Evolutionary conservation across 1,284 basidiomycete genomes (phyloP).

Genomic region (Wallemia ichthyophaga): DNA sequence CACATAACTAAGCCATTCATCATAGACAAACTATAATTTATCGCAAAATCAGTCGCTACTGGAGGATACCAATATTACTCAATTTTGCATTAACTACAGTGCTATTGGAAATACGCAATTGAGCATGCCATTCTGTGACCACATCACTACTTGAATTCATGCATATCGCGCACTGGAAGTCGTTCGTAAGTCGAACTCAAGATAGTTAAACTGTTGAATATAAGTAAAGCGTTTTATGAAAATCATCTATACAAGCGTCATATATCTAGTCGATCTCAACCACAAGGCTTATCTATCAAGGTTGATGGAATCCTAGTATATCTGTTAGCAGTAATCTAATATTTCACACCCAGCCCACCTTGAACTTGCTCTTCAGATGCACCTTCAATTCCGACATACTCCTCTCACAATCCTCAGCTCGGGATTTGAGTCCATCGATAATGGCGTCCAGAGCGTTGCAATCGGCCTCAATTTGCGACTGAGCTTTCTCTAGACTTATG

Average conservation of each 20-base stretch:
- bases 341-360: not conserved
- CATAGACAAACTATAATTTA: too few relatives aligned
- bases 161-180: too few relatives aligned
- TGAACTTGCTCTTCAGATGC: conserved; percentile 17
- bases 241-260: not conserved
- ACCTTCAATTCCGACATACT: conserved; percentile 78
- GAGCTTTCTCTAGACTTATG: conserved; percentile 35
- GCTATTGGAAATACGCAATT: too few relatives aligned
- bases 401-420: conserved; percentile 39
- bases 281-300: not conserved
- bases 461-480: conserved; percentile 42
- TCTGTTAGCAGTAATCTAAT: not conserved
- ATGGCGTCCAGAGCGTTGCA: conserved; percentile 28
- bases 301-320: not conserved
- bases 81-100: too few relatives aligned
- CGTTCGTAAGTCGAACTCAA: too few relatives aligned
- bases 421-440: conserved; percentile 25
- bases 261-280: not conserved
- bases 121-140: too few relatives aligned
- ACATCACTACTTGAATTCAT: too few relatives aligned
- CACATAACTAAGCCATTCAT: too few relatives aligned
- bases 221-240: not conserved
- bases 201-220: too few relatives aligned
- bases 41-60: too few relatives aligned
- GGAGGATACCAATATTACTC: too few relatives aligned